These are phyloP conservation scores for Penicillium sp. DNA, from an alignment of 2,329 filamentous ascomycete species.

Conservation along the genomic window DNA sequence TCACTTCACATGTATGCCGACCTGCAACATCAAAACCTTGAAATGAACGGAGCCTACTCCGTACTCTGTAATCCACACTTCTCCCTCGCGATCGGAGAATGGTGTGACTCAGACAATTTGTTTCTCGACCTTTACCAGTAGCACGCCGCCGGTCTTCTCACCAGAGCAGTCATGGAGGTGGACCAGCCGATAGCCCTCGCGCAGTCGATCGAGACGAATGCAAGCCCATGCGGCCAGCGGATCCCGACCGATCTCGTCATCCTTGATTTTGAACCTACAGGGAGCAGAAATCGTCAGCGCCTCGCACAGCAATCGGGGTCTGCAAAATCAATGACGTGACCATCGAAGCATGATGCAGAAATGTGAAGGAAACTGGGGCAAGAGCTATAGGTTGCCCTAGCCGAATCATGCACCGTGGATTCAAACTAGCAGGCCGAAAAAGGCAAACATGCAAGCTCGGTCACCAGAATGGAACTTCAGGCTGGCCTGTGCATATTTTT, in stretches of 20 bases:
- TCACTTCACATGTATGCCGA: not conserved
- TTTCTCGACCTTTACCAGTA: slow-evolving; percentile 77
- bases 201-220: slow-evolving; percentile 78
- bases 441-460: not conserved
- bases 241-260: slow-evolving; percentile 79
- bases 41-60: not conserved
- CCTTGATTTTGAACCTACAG: slow-evolving; percentile 76
- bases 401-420: not conserved
- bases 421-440: not conserved
- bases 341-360: not conserved
- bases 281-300: not conserved
- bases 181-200: slow-evolving; percentile 74
- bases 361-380: not conserved
- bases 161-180: slow-evolving; percentile 73
- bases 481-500: not conserved
- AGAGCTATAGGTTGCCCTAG: not conserved
- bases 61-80: not conserved
- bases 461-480: not conserved
- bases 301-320: not conserved
- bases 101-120: slow-evolving; percentile 18
- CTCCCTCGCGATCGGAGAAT: not conserved
- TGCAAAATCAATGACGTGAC: not conserved
- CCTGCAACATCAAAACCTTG: not conserved
- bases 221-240: slow-evolving; percentile 85
- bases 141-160: slow-evolving; percentile 63